These are phyloP conservation scores for Yamadazyma friedrichii DNA, from an alignment of 1,139 yeast species.

Conservation along the genomic window DNA sequence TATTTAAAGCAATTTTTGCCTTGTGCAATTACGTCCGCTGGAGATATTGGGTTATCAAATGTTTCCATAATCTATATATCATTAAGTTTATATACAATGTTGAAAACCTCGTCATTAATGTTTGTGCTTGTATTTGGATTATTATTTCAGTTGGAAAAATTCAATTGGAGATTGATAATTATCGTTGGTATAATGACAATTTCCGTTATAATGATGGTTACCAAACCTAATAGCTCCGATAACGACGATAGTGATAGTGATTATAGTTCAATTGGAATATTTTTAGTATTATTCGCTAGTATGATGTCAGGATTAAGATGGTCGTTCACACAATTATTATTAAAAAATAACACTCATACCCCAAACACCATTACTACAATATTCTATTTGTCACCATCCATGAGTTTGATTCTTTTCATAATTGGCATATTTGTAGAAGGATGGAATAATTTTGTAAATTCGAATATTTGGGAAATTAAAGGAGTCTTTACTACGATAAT, in stretches of 20 bases:
- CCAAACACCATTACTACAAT: slow-evolving; percentile 82
- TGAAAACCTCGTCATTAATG: slow-evolving; percentile 80
- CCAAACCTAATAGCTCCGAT: slow-evolving; percentile 28
- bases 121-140: slow-evolving; percentile 89
- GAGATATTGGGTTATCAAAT: slow-evolving; percentile 92
- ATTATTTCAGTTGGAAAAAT: slow-evolving; percentile 69
- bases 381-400: slow-evolving; percentile 78
- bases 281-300: slow-evolving; percentile 74
- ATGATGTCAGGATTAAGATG: slow-evolving; percentile 88
- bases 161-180: slow-evolving; percentile 60
- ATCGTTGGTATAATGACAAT: slow-evolving; percentile 76
- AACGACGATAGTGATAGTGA: slow-evolving; percentile 9
- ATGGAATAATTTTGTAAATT: slow-evolving; percentile 45
- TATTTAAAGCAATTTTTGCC: slow-evolving; percentile 66
- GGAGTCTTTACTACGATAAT: slow-evolving; percentile 56
- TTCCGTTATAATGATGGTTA: slow-evolving; percentile 89
- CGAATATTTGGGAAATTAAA: slow-evolving; percentile 62
- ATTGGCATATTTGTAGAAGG: slow-evolving; percentile 72
- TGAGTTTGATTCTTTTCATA: slow-evolving; percentile 61
- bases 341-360: slow-evolving; percentile 59
- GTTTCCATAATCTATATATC: slow-evolving; percentile 77
- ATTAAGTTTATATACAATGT: slow-evolving; percentile 86
- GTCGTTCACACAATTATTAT: slow-evolving; percentile 86
- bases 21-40: slow-evolving; percentile 84
- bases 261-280: slow-evolving; percentile 52